phyloP scores from a whole-genome alignment of 208 protist genomes.

The Crithidia brevicula region DNA sequence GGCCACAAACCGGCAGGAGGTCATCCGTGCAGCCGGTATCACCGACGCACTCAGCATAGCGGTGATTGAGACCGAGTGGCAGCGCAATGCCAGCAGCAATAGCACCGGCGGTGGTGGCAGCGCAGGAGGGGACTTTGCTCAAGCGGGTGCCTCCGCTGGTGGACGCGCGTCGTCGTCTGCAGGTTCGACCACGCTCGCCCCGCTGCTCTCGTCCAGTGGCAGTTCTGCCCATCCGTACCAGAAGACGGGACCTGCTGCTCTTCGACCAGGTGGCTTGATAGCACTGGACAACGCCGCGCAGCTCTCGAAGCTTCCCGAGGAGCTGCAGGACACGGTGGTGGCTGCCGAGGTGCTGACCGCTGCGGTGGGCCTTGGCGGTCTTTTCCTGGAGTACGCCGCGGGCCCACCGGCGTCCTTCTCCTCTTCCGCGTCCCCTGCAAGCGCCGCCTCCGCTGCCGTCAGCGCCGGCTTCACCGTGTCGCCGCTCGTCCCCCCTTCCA shows the following conservation, averaged over 20 bases:
- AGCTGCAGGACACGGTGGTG: slow-evolving; percentile 79
- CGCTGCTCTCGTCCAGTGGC: slow-evolving; percentile 8
- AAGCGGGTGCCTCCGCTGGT: background rate
- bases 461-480: slow-evolving; percentile 61
- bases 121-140: background rate
- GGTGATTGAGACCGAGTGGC: slow-evolving; percentile 87
- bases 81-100: slow-evolving; percentile 18
- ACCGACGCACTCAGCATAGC: slow-evolving; percentile 79
- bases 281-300: slow-evolving; percentile 39
- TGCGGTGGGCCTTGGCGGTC: slow-evolving; percentile 63
- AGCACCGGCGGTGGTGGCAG: background rate
- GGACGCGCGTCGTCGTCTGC: background rate
- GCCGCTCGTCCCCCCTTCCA: slow-evolving; percentile 53
- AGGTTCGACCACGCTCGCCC: slow-evolving; percentile 12
- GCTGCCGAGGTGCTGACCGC: slow-evolving; percentile 69
- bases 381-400: slow-evolving; percentile 38
- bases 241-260: background rate
- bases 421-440: too few relatives aligned
- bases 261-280: background rate
- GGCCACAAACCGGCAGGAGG: slow-evolving; percentile 64
- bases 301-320: slow-evolving; percentile 69
- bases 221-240: background rate
- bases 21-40: slow-evolving; percentile 76
- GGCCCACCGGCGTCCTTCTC: background rate
- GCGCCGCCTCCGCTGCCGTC: background rate